Base-by-base conservation (phyloP, 768 basidiomycete genomes). In the Megacollybia marginata region DNA sequence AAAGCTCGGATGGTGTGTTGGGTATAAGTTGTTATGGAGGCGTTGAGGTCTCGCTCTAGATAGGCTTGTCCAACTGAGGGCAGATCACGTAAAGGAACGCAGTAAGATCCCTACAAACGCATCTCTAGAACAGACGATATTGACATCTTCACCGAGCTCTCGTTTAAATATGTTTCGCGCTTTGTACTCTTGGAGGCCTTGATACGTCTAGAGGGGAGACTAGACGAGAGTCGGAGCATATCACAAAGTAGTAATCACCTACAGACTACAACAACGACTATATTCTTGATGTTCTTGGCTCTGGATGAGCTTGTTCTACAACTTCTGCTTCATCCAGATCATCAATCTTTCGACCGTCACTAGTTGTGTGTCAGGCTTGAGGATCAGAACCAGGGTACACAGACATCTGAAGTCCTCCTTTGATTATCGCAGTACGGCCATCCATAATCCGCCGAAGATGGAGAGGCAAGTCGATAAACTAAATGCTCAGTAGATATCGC, bases 31-130 rank as follows among this genome's bases (percentile, higher is more conserved):
- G 80, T 67, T 54, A 80, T 71, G 15, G 79, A 73, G 5, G 80
- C 79, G 55, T 82, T 82, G 55, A 81, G 67, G 49, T 82, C 81
- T 32, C 80, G 72, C 53, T 79, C 75, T 15, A 81, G 62, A 46
- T 80, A 65, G 42, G 76, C 75, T 51, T 73, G 70, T 13, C 73
- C 77, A 43, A 78, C 76, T 69, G 46, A 2, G 48, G 32, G 18
- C 15, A 40, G 31, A 42, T 51, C 20, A 50, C 44, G 13, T 46
- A 11, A 19, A 47, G 42, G 23, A 28, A 9, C 2, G 42, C 9
- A 42, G 10, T 34, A 33, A 46, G 20, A 33, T 19, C 23, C 20
- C 40, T 42, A 15, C 16, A 42, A 56, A 56, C 65, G n/a, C 66
- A 38, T 74, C 69, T 52, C 71, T 72, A 28, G 73, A 71, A 28